Evolutionary conservation across 78 protist species (phyloP).

Genomic region (Speleostelium caveatum): DNA sequence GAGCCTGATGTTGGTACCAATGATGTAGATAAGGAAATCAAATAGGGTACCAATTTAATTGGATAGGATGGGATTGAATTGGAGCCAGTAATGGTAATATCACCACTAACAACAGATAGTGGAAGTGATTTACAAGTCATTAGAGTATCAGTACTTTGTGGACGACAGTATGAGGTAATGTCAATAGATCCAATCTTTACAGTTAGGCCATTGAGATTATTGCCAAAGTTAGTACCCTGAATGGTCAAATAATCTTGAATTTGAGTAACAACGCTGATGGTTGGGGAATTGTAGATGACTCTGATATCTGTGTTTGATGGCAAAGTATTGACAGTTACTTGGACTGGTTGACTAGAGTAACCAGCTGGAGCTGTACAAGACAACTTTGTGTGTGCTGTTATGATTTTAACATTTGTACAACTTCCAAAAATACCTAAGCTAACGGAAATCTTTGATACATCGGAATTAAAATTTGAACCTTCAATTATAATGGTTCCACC

Average conservation of each 20-base stretch:
- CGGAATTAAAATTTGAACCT: constrained; percentile 10
- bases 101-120: neutral
- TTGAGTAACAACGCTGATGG: neutral
- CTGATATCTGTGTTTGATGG: neutral
- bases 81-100: neutral
- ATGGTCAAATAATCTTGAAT: neutral
- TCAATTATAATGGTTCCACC: constrained; percentile 23
- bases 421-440: neutral
- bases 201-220: neutral
- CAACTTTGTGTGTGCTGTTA: neutral
- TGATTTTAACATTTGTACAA: neutral
- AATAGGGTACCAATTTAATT: neutral
- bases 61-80: neutral
- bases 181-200: neutral
- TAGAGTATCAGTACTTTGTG: neutral
- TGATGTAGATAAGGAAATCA: neutral
- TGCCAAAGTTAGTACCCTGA: neutral
- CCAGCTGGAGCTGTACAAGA: constrained; percentile 11
- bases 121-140: neutral
- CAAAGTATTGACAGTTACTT: neutral
- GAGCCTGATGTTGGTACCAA: neutral
- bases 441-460: neutral
- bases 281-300: neutral
- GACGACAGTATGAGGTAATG: neutral
- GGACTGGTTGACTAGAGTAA: neutral